phyloP scores from a whole-genome alignment of 2,329 filamentous ascomycete genomes.

The Blastomyces emzantsi region DNA sequence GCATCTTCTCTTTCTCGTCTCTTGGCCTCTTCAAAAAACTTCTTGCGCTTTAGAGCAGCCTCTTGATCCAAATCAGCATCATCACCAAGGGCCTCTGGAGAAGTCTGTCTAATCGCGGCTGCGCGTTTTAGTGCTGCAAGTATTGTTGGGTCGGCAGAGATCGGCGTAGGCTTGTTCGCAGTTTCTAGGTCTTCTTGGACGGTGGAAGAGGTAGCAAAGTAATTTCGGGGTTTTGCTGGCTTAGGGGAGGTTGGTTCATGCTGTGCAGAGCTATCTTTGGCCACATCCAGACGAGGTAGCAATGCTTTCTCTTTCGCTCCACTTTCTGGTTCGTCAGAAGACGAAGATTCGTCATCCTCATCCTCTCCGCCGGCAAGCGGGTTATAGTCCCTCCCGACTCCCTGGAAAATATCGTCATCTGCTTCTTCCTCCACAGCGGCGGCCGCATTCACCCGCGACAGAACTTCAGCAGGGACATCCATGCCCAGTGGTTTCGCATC shows the following conservation, averaged over 20 bases:
- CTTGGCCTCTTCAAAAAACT: slow-evolving; percentile 57
- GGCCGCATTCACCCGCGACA: slow-evolving; percentile 26
- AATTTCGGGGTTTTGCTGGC: slow-evolving; percentile 37
- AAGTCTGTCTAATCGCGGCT: slow-evolving; percentile 48
- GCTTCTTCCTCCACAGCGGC: slow-evolving; percentile 39
- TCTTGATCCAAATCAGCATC: slow-evolving; percentile 48
- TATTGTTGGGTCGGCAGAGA: slow-evolving; percentile 65
- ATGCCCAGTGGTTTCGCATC: slow-evolving; percentile 42
- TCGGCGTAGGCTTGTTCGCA: slow-evolving; percentile 29
- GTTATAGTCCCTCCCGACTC: slow-evolving; percentile 51
- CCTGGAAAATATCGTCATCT: slow-evolving; percentile 55
- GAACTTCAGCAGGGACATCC: slow-evolving; percentile 40
- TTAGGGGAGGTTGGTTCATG: not conserved
- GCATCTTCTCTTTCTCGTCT: slow-evolving; percentile 63
- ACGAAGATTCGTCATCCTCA: slow-evolving; percentile 37
- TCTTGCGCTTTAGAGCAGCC: slow-evolving; percentile 59
- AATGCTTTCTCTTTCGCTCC: slow-evolving; percentile 20
- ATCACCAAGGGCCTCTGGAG: slow-evolving; percentile 35
- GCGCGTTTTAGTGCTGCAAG: slow-evolving; percentile 81
- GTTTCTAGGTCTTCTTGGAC: slow-evolving; percentile 33
- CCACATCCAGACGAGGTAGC: slow-evolving; percentile 11
- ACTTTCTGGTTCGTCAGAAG: slow-evolving; percentile 32
- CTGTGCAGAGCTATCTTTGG: slow-evolving; percentile 5
- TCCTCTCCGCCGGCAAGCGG: slow-evolving; percentile 47
- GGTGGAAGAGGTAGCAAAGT: slow-evolving; percentile 32